Conservation (phyloP, 345 rosid species). For the Gossypium thurberi region DNA sequence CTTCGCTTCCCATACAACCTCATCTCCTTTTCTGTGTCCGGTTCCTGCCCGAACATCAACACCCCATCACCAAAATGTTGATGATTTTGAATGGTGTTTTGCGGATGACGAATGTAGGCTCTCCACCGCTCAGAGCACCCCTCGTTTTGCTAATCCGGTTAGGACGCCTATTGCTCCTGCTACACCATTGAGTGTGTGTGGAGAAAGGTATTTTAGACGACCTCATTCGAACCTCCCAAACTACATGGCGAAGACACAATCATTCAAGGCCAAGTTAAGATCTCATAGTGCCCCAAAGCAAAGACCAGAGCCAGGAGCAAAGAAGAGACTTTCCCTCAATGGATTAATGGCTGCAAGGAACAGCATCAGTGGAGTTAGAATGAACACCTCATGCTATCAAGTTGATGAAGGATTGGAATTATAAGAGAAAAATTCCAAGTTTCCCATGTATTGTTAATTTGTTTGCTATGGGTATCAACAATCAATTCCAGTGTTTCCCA, state of each 20-base stretch:
- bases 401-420: slow-evolving; percentile 13
- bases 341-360: slow-evolving; percentile 32
- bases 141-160: slow-evolving; percentile 32
- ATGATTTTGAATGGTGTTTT: slow-evolving; percentile 42
- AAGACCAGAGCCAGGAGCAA: slow-evolving; percentile 40
- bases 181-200: slow-evolving; percentile 37
- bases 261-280: slow-evolving; percentile 72
- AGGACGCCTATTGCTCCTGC: slow-evolving; percentile 13
- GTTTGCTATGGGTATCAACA: background rate
- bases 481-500: background rate
- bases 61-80: slow-evolving; percentile 17
- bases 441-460: background rate
- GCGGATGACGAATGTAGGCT: slow-evolving; percentile 30
- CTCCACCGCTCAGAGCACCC: slow-evolving; percentile 53
- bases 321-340: slow-evolving; percentile 48
- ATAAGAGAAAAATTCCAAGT: background rate
- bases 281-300: slow-evolving; percentile 68
- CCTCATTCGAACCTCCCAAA: slow-evolving; percentile 40
- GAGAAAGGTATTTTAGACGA: slow-evolving; percentile 32
- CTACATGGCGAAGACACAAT: slow-evolving; percentile 77
- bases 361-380: background rate
- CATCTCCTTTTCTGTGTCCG: slow-evolving; percentile 34
- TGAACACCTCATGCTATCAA: slow-evolving; percentile 28
- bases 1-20: background rate
- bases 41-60: slow-evolving; percentile 15